Percentiles rank a stretch among this genome's conserved stretches.
These are phyloP conservation scores for Ormosia semicastrata DNA, from an alignment of 306 rosid genomes.

Conservation along the genomic window DNA sequence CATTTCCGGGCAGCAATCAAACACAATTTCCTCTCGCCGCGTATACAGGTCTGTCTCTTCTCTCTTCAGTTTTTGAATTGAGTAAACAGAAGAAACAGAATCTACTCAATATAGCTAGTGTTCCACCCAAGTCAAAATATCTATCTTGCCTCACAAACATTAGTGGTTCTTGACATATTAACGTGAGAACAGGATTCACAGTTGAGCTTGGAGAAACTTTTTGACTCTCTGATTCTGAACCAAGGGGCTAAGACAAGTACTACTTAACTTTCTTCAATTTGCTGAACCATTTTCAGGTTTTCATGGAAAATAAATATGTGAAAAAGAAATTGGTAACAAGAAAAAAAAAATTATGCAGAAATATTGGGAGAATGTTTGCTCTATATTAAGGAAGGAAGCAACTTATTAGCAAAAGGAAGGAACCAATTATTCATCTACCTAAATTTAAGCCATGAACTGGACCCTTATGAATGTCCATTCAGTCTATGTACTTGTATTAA, in stretches of 20 bases:
- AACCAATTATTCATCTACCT: slow-evolving; percentile 21
- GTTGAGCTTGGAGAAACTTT: slow-evolving; percentile 40
- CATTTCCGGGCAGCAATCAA: background rate
- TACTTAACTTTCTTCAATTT: background rate
- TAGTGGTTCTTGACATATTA: slow-evolving; percentile 32
- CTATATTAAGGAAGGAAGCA: background rate
- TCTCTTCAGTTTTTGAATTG: background rate
- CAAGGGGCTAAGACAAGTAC: background rate
- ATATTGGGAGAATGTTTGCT: background rate
- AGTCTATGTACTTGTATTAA: background rate
- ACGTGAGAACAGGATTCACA: background rate
- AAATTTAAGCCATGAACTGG: slow-evolving; percentile 1
- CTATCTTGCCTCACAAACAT: slow-evolving; percentile 18
- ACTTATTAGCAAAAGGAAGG: background rate
- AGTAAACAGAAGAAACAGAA: slow-evolving; percentile 13
- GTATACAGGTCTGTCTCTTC: background rate
- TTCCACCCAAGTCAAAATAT: slow-evolving; percentile 32
- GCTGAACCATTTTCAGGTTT: background rate
- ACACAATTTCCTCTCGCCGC: slow-evolving; percentile 44
- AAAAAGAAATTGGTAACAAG: background rate
- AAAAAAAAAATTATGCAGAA: background rate
- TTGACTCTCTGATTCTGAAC: slow-evolving; percentile 39
- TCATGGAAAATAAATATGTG: background rate
- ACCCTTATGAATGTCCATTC: background rate
- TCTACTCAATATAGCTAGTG: background rate